These are phyloP conservation scores for Hibiscus syriacus DNA, from an alignment of 345 rosid species.

Conservation along the genomic window DNA sequence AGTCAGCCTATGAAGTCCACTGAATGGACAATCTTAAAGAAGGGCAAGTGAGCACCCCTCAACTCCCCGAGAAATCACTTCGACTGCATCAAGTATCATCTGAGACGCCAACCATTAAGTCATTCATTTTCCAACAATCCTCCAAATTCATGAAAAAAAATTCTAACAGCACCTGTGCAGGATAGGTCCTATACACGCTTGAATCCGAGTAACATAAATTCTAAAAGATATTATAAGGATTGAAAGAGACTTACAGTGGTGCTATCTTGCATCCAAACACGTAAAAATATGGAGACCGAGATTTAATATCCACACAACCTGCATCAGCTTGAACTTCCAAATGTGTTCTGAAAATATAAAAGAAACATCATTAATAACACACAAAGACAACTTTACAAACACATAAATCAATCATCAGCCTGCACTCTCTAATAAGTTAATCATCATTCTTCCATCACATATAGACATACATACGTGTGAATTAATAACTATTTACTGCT, in stretches of 20 bases:
- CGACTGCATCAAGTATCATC: no score
- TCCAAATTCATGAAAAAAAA: no score
- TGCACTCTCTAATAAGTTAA: not conserved
- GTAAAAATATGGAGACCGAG: constrained; percentile 64
- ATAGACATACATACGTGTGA: not conserved
- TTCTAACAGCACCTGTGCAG: not conserved
- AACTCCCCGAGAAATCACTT: no score
- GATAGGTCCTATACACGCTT: not conserved
- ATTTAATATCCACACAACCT: constrained; percentile 38
- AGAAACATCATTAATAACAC: not conserved
- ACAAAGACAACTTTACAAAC: not conserved
- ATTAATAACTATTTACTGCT: not conserved
- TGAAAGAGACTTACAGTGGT: constrained; percentile 54
- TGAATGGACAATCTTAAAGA: no score
- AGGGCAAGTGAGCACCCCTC: no score
- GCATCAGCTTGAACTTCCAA: not conserved
- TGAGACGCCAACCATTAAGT: no score
- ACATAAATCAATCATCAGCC: not conserved
- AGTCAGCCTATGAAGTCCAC: no score
- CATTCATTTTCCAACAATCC: no score
- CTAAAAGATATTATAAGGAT: not conserved
- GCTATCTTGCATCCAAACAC: constrained; percentile 84
- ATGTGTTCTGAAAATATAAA: not conserved
- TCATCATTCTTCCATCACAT: not conserved
- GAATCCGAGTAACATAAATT: not conserved